Evolutionary conservation across 2,329 filamentous ascomycete species (phyloP), one percentile per base, ranked within the genome.

Genomic region (Dothideomycetidae sp.): DNA sequence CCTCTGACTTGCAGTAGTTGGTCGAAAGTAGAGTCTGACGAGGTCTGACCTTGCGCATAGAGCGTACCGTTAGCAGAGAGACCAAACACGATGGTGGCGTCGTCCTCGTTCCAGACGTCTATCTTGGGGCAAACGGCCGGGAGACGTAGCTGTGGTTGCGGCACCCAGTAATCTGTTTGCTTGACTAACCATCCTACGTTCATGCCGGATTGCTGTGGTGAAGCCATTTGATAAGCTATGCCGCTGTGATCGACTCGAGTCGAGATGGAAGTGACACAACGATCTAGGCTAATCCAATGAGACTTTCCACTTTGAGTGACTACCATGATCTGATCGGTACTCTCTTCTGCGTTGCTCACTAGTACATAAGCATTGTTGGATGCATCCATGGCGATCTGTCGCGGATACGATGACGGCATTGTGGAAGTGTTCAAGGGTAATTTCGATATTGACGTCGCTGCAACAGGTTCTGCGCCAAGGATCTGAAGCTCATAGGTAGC

Each of bases 1-100:
- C 90, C 93, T 56, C 81, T 84, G 10, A 78, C 73, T 31, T 94
- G 62, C 4, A 81, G 64, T 11, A 70, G 73, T 3, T 77, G 74
- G 52, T 86, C 81, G 29, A 42, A 44, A 23, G 43, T 47, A 15
- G 21, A 14, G 16, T 31, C 36, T 11, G 34, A 40, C 3, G 17
- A 42, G 35, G 23, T 51, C 37, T 29, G 49, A 40, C 32, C 34
- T 18, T 39, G 31, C 18, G 79, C 82, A 53, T 81, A 92, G 1
- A 98, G 63, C 37, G 78, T 69, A 0, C 90, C 90, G 39, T 74
- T 79, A 33, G 73, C 70, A 3, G 84, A 80, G 45, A 94, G 61
- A 2, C 83, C 81, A 42, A 77, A 66, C 7, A 67, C 54, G 28
- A 72, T 52, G 10, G 37, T 41, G 5, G 29, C 13, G 5, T 62